These are phyloP conservation scores for Phytophthora pseudosyringae DNA, from an alignment of 352 stramenopile genomes.

Conservation along the genomic window DNA sequence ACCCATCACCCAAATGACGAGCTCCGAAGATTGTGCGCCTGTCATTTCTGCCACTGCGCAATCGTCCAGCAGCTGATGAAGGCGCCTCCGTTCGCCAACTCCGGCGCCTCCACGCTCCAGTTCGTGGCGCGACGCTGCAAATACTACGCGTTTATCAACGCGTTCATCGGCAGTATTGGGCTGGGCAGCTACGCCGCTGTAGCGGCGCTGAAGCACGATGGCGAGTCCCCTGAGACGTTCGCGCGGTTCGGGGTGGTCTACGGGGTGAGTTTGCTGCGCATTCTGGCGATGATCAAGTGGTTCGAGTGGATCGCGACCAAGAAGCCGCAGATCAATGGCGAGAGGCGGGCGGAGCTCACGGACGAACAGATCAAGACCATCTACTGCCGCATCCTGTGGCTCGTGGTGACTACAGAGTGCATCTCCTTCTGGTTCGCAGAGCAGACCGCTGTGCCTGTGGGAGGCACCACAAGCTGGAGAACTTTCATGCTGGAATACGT, in stretches of 20 bases:
- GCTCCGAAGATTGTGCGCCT: conserved; percentile 35
- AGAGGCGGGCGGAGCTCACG: conserved; percentile 62
- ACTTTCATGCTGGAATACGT: conserved; percentile 53
- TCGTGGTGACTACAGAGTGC: conserved; percentile 78
- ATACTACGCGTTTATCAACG: conserved; percentile 86
- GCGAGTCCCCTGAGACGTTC: conserved; percentile 5
- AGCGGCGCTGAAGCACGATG: conserved; percentile 1
- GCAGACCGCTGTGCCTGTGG: conserved; percentile 9
- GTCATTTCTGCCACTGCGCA: conserved; percentile 29
- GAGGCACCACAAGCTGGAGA: conserved; percentile 17
- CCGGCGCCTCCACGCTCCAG: conserved; percentile 12
- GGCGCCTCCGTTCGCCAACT: conserved; percentile 4
- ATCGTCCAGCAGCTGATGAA: conserved; percentile 27
- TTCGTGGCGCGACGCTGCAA: conserved; percentile 61
- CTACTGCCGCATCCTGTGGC: conserved; percentile 65
- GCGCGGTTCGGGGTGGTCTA: conserved; percentile 44
- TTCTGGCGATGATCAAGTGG: conserved; percentile 69
- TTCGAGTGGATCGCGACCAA: conserved; percentile 84
- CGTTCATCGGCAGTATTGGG: conserved; percentile 75
- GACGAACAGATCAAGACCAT: conserved; percentile 47
- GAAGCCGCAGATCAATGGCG: conserved; percentile 69
- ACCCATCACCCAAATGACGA: conserved; percentile 6
- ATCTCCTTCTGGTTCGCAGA: conserved; percentile 60
- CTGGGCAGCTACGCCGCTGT: conserved; percentile 38
- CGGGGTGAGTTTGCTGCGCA: conserved; percentile 50